A percentile compares a stretch with the other conserved stretches of the same genome.
These are phyloP conservation scores for Teunomyces aglyptinius DNA, from an alignment of 805 yeast genomes.

Conservation along the genomic window DNA sequence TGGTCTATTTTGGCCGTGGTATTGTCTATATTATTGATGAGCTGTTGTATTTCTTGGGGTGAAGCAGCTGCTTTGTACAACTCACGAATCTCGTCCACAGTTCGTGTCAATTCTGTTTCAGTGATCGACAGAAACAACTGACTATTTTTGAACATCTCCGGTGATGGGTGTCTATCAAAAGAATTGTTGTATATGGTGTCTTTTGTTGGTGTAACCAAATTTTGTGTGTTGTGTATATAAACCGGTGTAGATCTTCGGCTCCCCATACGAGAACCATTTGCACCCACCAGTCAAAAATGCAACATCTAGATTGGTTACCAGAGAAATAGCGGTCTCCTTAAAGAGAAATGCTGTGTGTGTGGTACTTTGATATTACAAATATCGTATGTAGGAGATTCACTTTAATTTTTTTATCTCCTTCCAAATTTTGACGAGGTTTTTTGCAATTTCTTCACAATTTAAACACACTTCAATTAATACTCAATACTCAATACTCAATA, in stretches of 20 bases:
- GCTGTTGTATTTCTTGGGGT: slow-evolving; percentile 26
- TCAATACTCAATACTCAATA: too few relatives aligned
- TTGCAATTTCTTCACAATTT: neutral
- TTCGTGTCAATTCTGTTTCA: neutral
- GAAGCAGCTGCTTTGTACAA: slow-evolving; percentile 18
- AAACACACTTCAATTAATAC: neutral
- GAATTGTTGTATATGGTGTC: neutral
- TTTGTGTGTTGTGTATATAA: neutral
- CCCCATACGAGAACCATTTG: too few relatives aligned
- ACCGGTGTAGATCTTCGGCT: neutral
- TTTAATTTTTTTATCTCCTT: neutral
- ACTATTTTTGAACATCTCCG: slow-evolving; percentile 1
- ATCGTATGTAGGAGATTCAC: too few relatives aligned
- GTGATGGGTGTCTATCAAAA: neutral
- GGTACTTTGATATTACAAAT: too few relatives aligned
- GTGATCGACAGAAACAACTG: slow-evolving; percentile 3
- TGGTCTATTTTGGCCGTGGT: slow-evolving; percentile 23
- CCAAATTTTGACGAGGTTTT: neutral
- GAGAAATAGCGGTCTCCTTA: too few relatives aligned
- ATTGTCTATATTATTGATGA: slow-evolving; percentile 28
- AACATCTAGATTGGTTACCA: too few relatives aligned
- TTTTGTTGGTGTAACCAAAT: neutral
- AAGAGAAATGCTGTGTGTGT: too few relatives aligned
- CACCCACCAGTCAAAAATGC: too few relatives aligned
- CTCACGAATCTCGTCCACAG: neutral